Evolutionary conservation across 306 rosid species (phyloP), one percentile per base, ranked within the genome.

Genomic region (Trichosanthes truncata): DNA sequence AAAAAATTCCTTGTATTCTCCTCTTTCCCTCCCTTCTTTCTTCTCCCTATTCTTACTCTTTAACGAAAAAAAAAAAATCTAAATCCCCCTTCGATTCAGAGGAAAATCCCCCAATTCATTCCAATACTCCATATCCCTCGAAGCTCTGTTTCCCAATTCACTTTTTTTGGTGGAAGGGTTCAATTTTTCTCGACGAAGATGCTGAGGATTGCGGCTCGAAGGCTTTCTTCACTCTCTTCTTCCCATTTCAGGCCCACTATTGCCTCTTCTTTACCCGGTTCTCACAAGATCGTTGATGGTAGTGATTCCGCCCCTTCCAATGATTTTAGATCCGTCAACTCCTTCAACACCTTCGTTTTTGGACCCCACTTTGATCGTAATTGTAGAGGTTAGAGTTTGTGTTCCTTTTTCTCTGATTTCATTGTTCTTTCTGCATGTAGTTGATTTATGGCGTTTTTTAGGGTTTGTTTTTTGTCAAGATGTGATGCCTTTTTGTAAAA

Each of bases 151-250:
- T 21, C 20, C 21, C 21, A 23, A 4, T 21, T 41, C 76, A 45
- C 25, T 15, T 46, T 46, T 43, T 4, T 9, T 40, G 57, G 33
- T 38, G 77, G 57, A 25, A 46, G 7, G 5, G 10, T 69, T n/a
- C 52, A 35, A 69, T 41, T 69, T 61, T 38, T 2, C 51, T 7
- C 1, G 21, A 17, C 71, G 29, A 85, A 69, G 69, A 87, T 87
- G 89, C 78, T 87, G 83, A 82, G 87, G 83, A 53, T 84, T 78
- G 89, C 89, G 21, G 83, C 86, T 51, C 79, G 89, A 84, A 80
- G 87, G 84, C 80, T 87, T 4, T 82, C 80, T 43, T 84, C 87
- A 80, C 75, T 84, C 46, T 78, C 84, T 71, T 61, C 83, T 45
- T 74, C 87, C 20, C 82, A 82, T 18, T 78, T 83, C 81, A 82